phyloP scores from a whole-genome alignment of 2,329 filamentous ascomycete species.

The Penicillium crustosum region DNA sequence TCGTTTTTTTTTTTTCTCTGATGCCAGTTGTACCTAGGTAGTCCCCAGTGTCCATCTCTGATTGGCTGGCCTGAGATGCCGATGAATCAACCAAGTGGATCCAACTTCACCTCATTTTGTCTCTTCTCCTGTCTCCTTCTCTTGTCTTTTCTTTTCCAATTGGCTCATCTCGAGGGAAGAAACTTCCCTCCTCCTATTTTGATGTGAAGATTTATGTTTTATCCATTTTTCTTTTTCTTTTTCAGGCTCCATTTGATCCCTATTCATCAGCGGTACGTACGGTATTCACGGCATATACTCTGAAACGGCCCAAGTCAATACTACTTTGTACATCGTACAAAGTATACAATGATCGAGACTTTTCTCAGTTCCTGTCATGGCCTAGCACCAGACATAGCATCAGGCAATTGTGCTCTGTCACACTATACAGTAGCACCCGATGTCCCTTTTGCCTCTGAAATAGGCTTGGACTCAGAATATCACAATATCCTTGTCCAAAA shows the following conservation, averaged over 20 bases:
- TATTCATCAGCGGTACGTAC: not conserved
- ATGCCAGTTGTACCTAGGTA: not conserved
- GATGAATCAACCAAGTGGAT: not conserved
- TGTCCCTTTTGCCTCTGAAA: not conserved
- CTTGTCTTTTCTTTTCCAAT: not conserved
- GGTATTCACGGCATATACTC: not conserved
- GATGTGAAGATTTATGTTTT: not conserved
- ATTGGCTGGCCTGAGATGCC: constrained; percentile 11
- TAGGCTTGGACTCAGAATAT: not conserved
- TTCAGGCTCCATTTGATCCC: not conserved
- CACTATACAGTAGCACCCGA: not conserved
- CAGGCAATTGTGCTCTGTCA: not conserved
- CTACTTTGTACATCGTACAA: not conserved
- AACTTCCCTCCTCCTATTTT: not conserved
- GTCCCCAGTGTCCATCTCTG: not conserved
- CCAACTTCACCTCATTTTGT: not conserved
- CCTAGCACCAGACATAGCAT: not conserved
- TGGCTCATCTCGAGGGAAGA: not conserved
- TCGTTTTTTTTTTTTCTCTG: too few relatives aligned
- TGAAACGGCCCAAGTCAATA: not conserved
- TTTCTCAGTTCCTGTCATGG: not conserved
- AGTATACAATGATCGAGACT: not conserved
- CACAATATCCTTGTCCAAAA: not conserved
- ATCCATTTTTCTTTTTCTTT: not conserved
- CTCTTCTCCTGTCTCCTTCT: not conserved